Evolutionary conservation across 2,329 filamentous ascomycete species (phyloP).

Genomic region (Fusarium neocosmosporiellum): DNA sequence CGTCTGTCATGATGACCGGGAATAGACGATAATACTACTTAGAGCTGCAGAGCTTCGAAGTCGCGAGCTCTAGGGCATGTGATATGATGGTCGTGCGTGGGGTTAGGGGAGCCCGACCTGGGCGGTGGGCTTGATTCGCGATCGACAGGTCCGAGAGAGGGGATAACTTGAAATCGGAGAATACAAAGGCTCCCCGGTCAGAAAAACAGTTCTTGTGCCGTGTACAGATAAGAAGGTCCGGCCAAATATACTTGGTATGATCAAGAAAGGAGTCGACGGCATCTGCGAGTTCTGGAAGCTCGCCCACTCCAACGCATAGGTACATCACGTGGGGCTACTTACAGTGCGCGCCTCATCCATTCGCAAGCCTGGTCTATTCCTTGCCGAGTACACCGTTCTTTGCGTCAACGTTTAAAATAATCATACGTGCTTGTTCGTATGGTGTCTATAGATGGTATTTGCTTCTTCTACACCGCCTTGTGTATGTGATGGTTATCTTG

Average conservation of each 20-base stretch:
- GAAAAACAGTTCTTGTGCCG: conserved; percentile 1
- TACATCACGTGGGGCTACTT: conserved; percentile 42
- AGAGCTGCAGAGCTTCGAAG: conserved; percentile 1
- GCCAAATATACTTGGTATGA: conserved; percentile 14
- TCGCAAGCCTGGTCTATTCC: conserved; percentile 11
- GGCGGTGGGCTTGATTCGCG: conserved; percentile 13
- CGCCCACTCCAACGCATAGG: conserved; percentile 17
- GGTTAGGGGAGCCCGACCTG: conserved; percentile 26
- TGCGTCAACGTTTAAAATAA: neutral
- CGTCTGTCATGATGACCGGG: conserved; percentile 43
- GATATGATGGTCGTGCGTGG: conserved; percentile 36
- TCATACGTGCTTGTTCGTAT: neutral
- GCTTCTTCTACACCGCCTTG: neutral
- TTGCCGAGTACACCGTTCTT: conserved; percentile 1
- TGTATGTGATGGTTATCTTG: neutral
- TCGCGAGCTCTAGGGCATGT: conserved; percentile 30
- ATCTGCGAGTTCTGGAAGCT: conserved; percentile 25
- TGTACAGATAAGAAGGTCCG: conserved; percentile 7
- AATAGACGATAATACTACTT: conserved; percentile 10
- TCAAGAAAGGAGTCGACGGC: conserved; percentile 32
- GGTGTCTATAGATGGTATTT: neutral
- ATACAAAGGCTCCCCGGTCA: conserved; percentile 3
- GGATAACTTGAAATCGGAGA: conserved; percentile 9
- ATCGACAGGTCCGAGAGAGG: conserved; percentile 10
- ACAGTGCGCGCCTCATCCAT: conserved; percentile 31